Evolutionary conservation across 768 basidiomycete genomes (phyloP), one percentile per base, ranked within the genome.

Genomic region (Termitomyces sp.): DNA sequence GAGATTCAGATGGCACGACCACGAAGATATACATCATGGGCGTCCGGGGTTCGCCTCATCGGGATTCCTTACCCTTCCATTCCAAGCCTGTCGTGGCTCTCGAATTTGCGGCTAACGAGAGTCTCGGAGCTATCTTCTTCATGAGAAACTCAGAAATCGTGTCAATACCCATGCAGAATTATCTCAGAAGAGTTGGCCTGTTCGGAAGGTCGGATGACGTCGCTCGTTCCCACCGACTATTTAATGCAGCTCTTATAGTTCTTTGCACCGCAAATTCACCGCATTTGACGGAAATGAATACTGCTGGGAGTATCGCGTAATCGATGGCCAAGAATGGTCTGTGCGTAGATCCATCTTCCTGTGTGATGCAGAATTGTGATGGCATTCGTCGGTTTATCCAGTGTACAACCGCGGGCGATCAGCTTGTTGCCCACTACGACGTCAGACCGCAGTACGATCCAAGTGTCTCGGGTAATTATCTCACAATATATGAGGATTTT

Each of bases 401-500:
- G 61, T 61, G 61, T 49, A 61, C 53, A 1, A 55, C 61, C 15
- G 12, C 4, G 13, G 57, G 55, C 27, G 46, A 61, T 36, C 18
- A 45, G 11, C 46, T 58, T 24, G 57, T 61, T 12, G 61, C 61
- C 7, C 61, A 58, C 34, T 61, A 58, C 20, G 47, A 58, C 15
- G 33, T 55, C 20, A 54, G 44, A 12, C 61, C 61, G 20, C 48
- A 57, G 3, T 58, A 61, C 27, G 57, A 61, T 44, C 61, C 61
- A 3, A 45, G 47, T 22, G 57, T 58, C 24, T 61, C 61, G 27
- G 61, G 61, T 46, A 58, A 55, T 27, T 61, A 61, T 50, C 57
- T 61, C n/a, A 61, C 61, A n/a, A 44, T 61, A 36, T 61, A 61
- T 36, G 48, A 61, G 22, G 41, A 58, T 12, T 61, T 58, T 44